Evolutionary conservation across 1,284 basidiomycete genomes (phyloP), one percentile per base, ranked within the genome.

Genomic region (Apiotrichum veenhuisii): DNA sequence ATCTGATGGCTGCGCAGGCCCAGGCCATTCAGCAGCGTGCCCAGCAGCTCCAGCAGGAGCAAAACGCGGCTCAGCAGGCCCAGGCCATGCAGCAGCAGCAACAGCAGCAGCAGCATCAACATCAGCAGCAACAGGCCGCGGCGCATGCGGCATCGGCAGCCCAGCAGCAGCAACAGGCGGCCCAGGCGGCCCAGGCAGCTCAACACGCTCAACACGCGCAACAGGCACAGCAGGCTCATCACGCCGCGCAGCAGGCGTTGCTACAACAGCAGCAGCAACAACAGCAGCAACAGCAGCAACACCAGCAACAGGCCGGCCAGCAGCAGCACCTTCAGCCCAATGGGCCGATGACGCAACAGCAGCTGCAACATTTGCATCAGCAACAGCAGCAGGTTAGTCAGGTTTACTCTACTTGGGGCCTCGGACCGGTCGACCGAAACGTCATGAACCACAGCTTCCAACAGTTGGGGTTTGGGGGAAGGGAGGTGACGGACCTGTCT

Each of bases 401-500:
- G 38, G 61, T 67, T 63, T 70, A 69, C 57, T 49, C 61, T 10
- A 41, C 45, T 20, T 54, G 71, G 15, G 71, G 71, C 8, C 43
- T 74, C 1, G 70, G 70, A 5, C 48, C 57, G 7, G 65, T 72
- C 33, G 68, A 68, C 43, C 63, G 65, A 20, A 55, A 52, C 1
- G 58, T 75, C n/a, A 73, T 74, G 67, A 58, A 62, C 20, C 56
- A 66, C 37, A 62, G 60, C 8, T 64, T 68, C 33, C 62, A 66
- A 25, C 50, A 52, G 30, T 40, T 71, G 30, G 71, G 71, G 12
- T 49, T 73, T 30, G 55, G 52, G 1, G 71, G 70, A 5, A 62
- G 67, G 33, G 69, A 73, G 49, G 58, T 69, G 15, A 54, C 62
- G 10, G 59, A 55, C n/a, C 53, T 71, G 50, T 52, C 59, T 2